These are phyloP conservation scores for Geranium rotundifolium DNA, from an alignment of 345 rosid species.

Conservation along the genomic window DNA sequence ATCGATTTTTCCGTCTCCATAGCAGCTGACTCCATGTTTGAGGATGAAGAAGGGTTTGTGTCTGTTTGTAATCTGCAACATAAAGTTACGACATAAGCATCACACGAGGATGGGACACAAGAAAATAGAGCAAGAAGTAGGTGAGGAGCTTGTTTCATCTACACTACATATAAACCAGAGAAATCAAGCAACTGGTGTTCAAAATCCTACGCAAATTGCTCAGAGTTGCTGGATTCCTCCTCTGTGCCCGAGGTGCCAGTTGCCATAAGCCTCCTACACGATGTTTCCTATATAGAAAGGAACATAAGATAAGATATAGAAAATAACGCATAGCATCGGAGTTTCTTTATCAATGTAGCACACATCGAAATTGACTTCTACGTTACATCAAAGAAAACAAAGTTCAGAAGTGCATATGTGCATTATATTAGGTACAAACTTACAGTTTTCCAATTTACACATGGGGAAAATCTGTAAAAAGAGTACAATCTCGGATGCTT, in stretches of 20 bases:
- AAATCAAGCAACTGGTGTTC: slow-evolving; percentile 29
- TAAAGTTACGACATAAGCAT: slow-evolving; percentile 3
- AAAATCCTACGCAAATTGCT: slow-evolving; percentile 19
- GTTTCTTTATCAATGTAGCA: background rate
- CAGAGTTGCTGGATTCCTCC: slow-evolving; percentile 17
- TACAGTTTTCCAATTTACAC: background rate
- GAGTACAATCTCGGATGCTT: slow-evolving; percentile 35
- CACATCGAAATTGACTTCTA: background rate
- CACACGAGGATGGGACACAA: background rate
- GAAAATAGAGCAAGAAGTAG: background rate
- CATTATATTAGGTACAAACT: background rate
- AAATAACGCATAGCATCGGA: slow-evolving; percentile 1
- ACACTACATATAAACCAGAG: slow-evolving; percentile 49
- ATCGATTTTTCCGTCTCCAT: slow-evolving; percentile 11
- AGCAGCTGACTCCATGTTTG: slow-evolving; percentile 16
- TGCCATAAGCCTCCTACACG: slow-evolving; percentile 32
- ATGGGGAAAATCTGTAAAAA: background rate
- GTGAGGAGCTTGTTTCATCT: slow-evolving; percentile 11
- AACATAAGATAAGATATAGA: background rate
- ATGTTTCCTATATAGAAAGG: slow-evolving; percentile 20
- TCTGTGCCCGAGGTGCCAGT: slow-evolving; percentile 21
- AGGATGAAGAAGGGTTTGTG: slow-evolving; percentile 18
- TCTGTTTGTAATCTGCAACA: slow-evolving; percentile 29
- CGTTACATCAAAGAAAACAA: background rate
- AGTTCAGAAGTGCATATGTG: too few relatives aligned